Base-by-base conservation (phyloP, 352 stramenopile species). In the Peronospora belbahrii region DNA sequence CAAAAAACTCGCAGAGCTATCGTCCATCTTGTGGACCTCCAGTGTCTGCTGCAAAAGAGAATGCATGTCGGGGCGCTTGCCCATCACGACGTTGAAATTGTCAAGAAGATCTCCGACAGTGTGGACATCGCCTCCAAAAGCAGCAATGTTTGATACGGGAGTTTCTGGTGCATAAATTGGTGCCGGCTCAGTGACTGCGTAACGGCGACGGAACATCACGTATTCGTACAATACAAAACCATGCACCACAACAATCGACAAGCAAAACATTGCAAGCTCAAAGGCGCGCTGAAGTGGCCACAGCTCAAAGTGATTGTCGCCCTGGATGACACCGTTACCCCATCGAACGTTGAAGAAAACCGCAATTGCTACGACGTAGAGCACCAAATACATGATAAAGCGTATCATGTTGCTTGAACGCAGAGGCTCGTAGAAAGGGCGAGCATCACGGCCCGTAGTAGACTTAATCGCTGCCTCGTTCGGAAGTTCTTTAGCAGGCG, bases 251-350 rank as follows among this genome's bases (percentile, higher is more conserved):
- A 67, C 32, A 27, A 79, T 75, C 15, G 59, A 72, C 15, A 62
- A 44, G 9, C 41, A 69, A 47, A 78, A 76, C 30, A 74, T 60
- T 8, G 51, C 24, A 2, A 74, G 48, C 61, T 83, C 62, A 23
- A 83, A 77, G 2, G 56, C 51, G 23, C 66, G 68, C 56, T 83
- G 56, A 30, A 83, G 61, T 14, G 68, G 66, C 71, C 71, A 83
- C 18, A 83, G 48, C 33, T 65, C 44, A 24, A 56, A 65, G 52
- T 70, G 53, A 41, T 63, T 76, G 34, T 53, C 58, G 44, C 68
- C 63, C 50, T 79, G 59, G 48, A 83, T 77, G 19, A 48, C 25
- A 15, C 68, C 71, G 31, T 79, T 79, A 46, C 71, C 65, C 59
- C 63, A 83, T 33, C 57, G 54, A 24, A 65, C 57, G 5, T 48